A percentile compares a stretch with the other conserved stretches of the same genome.
Evolutionary conservation across 2,329 filamentous ascomycete species (phyloP).

Genomic region (Fusarium subglutinans): DNA sequence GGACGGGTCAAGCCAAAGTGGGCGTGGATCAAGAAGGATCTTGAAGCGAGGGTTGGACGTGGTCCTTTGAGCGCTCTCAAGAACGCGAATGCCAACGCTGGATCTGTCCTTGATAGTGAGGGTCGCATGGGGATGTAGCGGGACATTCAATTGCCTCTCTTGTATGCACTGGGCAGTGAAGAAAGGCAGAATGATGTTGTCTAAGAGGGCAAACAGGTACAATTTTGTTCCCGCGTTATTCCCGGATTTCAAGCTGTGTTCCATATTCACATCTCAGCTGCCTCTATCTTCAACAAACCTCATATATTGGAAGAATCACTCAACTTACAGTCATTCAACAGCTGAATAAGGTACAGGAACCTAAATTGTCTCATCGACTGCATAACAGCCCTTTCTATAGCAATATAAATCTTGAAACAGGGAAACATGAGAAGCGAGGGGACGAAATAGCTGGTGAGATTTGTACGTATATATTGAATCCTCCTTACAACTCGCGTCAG

Average conservation of each 20-base stretch:
- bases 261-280: fast-evolving
- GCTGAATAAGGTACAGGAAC: fast-evolving
- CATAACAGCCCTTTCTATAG: not conserved
- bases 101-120: fast-evolving
- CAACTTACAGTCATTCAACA: fast-evolving
- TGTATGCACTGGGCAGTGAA: not conserved
- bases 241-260: not conserved
- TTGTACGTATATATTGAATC: fast-evolving
- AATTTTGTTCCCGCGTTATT: not conserved
- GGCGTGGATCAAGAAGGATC: constrained; percentile 12
- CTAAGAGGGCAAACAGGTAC: not conserved
- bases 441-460: fast-evolving
- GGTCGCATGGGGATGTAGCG: fast-evolving
- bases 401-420: not conserved
- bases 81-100: not conserved
- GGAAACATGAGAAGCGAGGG: fast-evolving
- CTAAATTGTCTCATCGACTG: fast-evolving
- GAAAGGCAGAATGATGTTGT: not conserved
- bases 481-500: fast-evolving
- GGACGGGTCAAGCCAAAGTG: constrained; percentile 8
- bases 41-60: not conserved
- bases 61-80: not conserved
- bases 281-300: not conserved
- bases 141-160: fast-evolving
- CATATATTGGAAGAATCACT: fast-evolving